A percentile compares a stretch with the other conserved stretches of the same genome.
phyloP scores from a whole-genome alignment of 768 basidiomycete species.

The Gelatoporia subvermispora region DNA sequence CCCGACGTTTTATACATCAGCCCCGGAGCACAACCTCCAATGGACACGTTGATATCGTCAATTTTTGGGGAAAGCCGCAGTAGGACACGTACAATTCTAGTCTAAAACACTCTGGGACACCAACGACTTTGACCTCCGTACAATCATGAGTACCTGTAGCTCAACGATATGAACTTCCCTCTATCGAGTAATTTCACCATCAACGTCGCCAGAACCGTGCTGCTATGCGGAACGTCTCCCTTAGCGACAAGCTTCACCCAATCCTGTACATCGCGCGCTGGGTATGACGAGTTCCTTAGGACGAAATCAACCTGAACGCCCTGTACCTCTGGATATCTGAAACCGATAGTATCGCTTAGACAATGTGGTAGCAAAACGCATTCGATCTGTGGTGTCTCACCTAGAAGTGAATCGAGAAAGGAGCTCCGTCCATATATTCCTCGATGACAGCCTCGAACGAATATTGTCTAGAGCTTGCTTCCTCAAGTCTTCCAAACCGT shows the following conservation, averaged over 20 bases:
- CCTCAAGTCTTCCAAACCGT: conserved; percentile 1
- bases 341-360: not conserved
- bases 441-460: not conserved
- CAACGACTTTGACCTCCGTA: too few relatives aligned
- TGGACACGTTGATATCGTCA: too few relatives aligned
- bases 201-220: not conserved
- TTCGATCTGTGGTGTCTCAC: not conserved
- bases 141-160: too few relatives aligned
- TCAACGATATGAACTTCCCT: too few relatives aligned
- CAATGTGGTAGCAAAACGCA: not conserved
- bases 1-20: too few relatives aligned
- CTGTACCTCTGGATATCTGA: conserved; percentile 1
- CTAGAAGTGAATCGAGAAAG: conserved; percentile 7
- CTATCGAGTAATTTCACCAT: not conserved
- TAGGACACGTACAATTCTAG: too few relatives aligned
- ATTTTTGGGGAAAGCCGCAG: too few relatives aligned
- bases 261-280: not conserved
- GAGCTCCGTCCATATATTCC: conserved; percentile 4
- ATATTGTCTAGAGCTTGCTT: not conserved
- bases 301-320: not conserved
- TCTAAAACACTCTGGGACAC: too few relatives aligned
- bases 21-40: too few relatives aligned
- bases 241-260: not conserved
- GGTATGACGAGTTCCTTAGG: not conserved
- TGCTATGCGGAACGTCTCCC: not conserved